These are phyloP conservation scores for Lachancea sp. DNA, from an alignment of 805 yeast genomes.

Conservation along the genomic window DNA sequence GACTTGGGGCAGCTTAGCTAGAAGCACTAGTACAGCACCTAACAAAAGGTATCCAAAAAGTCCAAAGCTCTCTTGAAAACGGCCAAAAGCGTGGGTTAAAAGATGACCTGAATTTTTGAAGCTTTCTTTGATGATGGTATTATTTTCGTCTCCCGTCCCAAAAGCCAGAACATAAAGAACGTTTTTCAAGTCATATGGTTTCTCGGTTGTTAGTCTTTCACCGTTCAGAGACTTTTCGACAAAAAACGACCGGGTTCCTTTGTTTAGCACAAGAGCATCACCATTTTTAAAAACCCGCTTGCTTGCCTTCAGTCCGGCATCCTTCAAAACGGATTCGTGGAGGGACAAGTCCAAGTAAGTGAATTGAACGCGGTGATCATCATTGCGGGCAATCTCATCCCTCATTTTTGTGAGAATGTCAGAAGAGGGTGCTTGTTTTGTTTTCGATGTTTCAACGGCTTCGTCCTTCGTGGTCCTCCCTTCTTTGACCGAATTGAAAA, in stretches of 20 bases:
- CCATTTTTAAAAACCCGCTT: conserved; percentile 39
- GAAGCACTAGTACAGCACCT: background rate
- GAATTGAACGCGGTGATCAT: conserved; percentile 38
- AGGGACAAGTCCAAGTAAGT: conserved; percentile 47
- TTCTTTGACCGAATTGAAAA: conserved; percentile 33
- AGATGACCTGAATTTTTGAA: background rate
- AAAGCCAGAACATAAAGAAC: conserved; percentile 36
- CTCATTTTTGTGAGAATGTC: conserved; percentile 45
- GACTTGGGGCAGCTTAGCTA: conserved; percentile 4
- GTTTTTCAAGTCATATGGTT: conserved; percentile 32
- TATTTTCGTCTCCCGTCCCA: conserved; percentile 22
- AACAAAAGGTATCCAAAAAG: background rate
- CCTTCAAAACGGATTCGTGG: conserved; percentile 26
- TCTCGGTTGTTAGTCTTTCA: conserved; percentile 30
- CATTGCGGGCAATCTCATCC: conserved; percentile 41
- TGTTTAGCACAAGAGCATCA: conserved; percentile 49
- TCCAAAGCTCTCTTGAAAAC: background rate
- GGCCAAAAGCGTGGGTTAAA: background rate
- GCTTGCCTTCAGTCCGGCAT: conserved; percentile 16
- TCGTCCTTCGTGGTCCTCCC: conserved; percentile 39
- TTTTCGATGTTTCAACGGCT: conserved; percentile 40
- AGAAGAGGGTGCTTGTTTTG: conserved; percentile 37
- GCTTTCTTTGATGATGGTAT: background rate
- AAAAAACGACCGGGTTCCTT: conserved; percentile 30
- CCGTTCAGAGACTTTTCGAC: conserved; percentile 36